Conservation (phyloP, 352 stramenopile species). For the Bremia lactucae region DNA sequence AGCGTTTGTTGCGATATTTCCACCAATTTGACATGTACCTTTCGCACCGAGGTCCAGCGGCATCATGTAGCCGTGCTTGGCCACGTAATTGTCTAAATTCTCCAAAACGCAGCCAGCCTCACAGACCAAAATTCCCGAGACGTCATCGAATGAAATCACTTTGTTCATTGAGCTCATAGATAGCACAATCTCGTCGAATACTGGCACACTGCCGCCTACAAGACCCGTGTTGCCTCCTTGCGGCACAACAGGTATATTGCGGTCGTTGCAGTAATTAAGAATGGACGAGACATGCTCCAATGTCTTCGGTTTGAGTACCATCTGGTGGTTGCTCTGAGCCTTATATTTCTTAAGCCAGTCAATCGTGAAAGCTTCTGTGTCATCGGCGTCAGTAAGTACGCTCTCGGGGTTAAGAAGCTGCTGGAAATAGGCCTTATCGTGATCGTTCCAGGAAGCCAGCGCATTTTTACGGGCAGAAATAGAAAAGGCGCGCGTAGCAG, state of each 20-base stretch:
- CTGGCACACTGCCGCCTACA: conserved; percentile 87
- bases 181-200: conserved; percentile 92
- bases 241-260: conserved; percentile 85
- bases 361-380: conserved; percentile 56
- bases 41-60: conserved; percentile 95
- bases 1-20: conserved; percentile 93
- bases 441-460: conserved; percentile 45
- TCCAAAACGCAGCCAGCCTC: conserved; percentile 92
- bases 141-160: conserved; percentile 86
- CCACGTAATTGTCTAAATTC: conserved; percentile 84
- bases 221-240: conserved; percentile 96
- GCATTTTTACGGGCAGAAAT: conserved; percentile 27
- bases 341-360: conserved; percentile 87
- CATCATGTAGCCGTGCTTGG: conserved; percentile 84
- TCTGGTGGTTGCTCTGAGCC: conserved; percentile 34
- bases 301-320: conserved; percentile 83
- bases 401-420: conserved; percentile 42
- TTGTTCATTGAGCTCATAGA: conserved; percentile 86
- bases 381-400: conserved; percentile 58
- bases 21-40: conserved; percentile 95
- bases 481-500: conserved; percentile 15
- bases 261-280: conserved; percentile 88
- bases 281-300: conserved; percentile 84
- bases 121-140: conserved; percentile 72
- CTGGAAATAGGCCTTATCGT: conserved; percentile 58